Evolutionary conservation across 192 early-diverging fungal species (phyloP), one percentile per base, ranked within the genome.

Genomic region (Dimargaris cristalligena): DNA sequence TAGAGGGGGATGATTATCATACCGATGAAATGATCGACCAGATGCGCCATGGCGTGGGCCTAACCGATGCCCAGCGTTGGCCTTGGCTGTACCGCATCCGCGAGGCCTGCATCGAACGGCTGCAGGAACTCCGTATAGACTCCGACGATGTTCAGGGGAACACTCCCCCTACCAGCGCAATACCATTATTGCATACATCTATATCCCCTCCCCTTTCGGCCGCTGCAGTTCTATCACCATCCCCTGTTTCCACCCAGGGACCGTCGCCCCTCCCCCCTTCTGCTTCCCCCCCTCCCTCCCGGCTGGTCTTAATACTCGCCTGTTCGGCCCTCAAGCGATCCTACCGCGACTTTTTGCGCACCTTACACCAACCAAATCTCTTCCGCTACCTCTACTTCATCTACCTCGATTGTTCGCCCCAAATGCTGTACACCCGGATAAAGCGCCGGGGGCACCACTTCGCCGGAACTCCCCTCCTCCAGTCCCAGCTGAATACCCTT

Each of bases 1-100:
- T 87, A 23, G 85, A 87, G 44, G 85, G 79, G 0, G 85, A 87
- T 59, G 33, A 69, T n/a, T 64, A 83, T 34, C 85, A 87, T 50
- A 66, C 82, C 9, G 44, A 70, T 16, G 63, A 61, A 16, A 80
- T 76, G 66, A 67, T 81, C n/a, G 63, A 67, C 20, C 82, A 83
- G 60, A 87, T 87, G 85, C 60, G 75, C 11, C 48, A 55, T 32
- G 85, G 83, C 48, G 10, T 72, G 25, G 68, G 81, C 1, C 66
- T 87, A 31, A 59, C 58, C 0, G 85, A 87, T 56, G 77, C 77
- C 44, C 80, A 87, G 68, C 76, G 85, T 34, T 72, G 70, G 67
- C 78, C 80, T 0, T 87, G 85, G 82, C 70, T 86, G 33, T 32
- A 29, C 33, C 54, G 49, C 0, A 74, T 86, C 45, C 75, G 79